Evolutionary conservation across 1,139 yeast genomes (phyloP), one percentile per base, ranked within the genome.

Genomic region (Scheffersomyces illinoinensis): DNA sequence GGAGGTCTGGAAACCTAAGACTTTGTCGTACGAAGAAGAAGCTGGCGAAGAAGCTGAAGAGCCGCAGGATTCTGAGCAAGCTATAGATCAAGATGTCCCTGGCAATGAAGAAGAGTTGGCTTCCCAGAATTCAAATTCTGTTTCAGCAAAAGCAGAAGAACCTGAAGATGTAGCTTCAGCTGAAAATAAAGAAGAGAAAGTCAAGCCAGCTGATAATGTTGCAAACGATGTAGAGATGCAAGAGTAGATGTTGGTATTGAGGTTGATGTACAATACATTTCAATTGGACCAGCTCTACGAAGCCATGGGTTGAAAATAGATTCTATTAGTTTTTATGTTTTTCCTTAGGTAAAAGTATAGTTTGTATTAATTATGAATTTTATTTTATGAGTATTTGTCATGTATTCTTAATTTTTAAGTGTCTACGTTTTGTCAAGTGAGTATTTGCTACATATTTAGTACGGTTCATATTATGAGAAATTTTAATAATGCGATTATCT

Each of bases 1-100:
- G 54, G 88, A 85, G 66, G 72, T 85, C 19, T 85, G 86, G 86
- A 83, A 80, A 64, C 84, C 85, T 14, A 80, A 83, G 68, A 75
- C 81, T 17, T 60, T 78, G 21, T 64, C 64, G n/a, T 72, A 66
- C 1, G 79, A 77, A 49, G 84, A 71, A 48, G 77, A 72, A 12
- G 33, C 5, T 24, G 33, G 4, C 4, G 76, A 71, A 17, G 78
- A 72, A 7, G 72, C 66, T 7, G 73, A 68, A 19, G 71, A 67
- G 18, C 67, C 65, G 47, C 70, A 66, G 43, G 43, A 33, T 33
- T 33, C 43, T 10, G 43, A 33, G 10, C 43, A 33, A 33, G 43
- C 43, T 12, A 12, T 33, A 33, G 43, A 33, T 5, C 43, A 33
- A 33, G 43, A 14, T 10, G 43, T 12, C 12, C 17, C 43, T 10